Base-by-base conservation (phyloP, 1,284 basidiomycete genomes). In the Polyporus tsugae region DNA sequence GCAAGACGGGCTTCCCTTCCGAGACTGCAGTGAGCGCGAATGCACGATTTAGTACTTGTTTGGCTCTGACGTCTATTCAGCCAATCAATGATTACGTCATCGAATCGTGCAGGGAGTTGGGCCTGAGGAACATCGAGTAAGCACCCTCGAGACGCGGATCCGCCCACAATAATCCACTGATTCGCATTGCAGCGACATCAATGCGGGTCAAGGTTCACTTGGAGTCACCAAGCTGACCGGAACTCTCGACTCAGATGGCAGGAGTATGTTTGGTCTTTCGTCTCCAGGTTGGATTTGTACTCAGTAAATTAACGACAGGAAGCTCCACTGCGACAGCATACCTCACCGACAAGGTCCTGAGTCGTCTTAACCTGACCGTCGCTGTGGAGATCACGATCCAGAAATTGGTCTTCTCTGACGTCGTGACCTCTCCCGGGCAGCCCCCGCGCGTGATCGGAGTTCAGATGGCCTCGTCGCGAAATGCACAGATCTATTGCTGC, bases 261-360 rank as follows among this genome's bases (percentile, higher is more conserved):
- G 78, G 61, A 74, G 84, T 78, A 44, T 13, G 76, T 71, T 71
- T n/a, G 25, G 25, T 7, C 46, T n/a, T 15, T 6, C 33, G 10
- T 6, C 5, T 6, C 10, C 2, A 29, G 1, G 22, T 29, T 39
- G 4, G n/a, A 22, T 13, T 29, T 6, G 19, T 5, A 49, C 1
- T 19, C 2, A 60, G 22, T 38, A 17, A 5, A 6, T 3, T 22
- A 6, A 33, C 19, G 7, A 1, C 62, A 80, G 78, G 80, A 35
- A 78, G 80, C 65, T 85, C 84, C 6, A 72, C 80, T 0, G 81
- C 83, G 1, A 78, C 79, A 6, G 79, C 82, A 5, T 86, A 85
- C 60, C 77, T 85, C 10, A 75, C 75, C 2, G 66, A 71, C 0
- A 72, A 75, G 9, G 79, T 84, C 15, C 74, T 81, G 29, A 63